phyloP scores from a whole-genome alignment of 371 early-diverging fungal species.

The Cokeromyces recurvatus region DNA sequence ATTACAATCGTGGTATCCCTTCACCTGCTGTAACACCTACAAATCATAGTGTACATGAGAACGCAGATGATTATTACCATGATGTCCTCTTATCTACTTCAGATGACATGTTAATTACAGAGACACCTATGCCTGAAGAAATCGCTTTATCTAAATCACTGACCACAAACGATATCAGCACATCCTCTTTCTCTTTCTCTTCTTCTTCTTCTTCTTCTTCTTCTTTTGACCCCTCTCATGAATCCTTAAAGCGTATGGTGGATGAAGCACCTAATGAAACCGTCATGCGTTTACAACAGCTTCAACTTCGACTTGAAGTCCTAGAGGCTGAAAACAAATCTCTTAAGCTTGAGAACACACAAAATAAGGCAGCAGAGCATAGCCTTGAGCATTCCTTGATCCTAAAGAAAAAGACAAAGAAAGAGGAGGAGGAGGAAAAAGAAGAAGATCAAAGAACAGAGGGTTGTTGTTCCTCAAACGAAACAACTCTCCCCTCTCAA shows the following conservation, averaged over 20 bases:
- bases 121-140: conserved; percentile 32
- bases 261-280: conserved; percentile 42
- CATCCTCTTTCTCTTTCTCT: neutral
- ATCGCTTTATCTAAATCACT: conserved; percentile 29
- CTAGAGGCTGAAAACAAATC: conserved; percentile 51
- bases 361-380: conserved; percentile 34
- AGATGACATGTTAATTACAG: conserved; percentile 29
- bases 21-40: conserved; percentile 42
- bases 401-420: conserved; percentile 17
- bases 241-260: conserved; percentile 28
- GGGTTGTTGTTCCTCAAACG: no score
- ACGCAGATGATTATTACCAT: conserved; percentile 22
- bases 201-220: conserved; percentile 2
- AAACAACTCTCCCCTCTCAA: no score
- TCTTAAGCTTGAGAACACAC: conserved; percentile 44
- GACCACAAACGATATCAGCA: no score
- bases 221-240: conserved; percentile 21
- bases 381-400: conserved; percentile 34
- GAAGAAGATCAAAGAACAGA: conserved; percentile 23
- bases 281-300: conserved; percentile 45
- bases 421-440: conserved; percentile 2
- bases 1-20: conserved; percentile 21
- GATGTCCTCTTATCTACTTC: neutral
- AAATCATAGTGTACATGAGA: conserved; percentile 18
- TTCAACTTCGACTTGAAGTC: conserved; percentile 46